Conservation (phyloP, 2,329 filamentous ascomycete species). For the Penicillium sp. region DNA sequence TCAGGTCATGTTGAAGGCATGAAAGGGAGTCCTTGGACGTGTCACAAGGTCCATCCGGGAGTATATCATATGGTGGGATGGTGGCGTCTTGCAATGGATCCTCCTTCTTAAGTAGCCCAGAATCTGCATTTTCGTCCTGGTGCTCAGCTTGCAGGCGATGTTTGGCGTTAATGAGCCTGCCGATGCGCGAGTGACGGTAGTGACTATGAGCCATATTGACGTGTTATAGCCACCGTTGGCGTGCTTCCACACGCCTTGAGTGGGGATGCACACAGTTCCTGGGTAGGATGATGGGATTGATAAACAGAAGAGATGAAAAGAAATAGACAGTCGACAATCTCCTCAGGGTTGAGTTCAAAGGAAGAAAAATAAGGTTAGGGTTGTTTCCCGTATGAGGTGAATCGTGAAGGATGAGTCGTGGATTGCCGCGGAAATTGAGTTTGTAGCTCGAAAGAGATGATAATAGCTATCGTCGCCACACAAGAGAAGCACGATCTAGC, state of each 20-base stretch:
- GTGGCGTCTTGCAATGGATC: conserved; percentile 1
- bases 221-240: background rate
- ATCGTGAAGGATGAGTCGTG: background rate
- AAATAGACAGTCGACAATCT: background rate
- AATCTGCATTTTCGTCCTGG: background rate
- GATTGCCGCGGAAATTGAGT: conserved; percentile 20
- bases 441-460: conserved; percentile 9
- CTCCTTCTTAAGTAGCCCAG: background rate
- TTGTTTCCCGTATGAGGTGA: too few species aligned
- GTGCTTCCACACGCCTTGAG: too few species aligned
- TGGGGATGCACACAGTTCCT: too few species aligned
- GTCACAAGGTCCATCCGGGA: conserved; percentile 11
- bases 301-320: too few species aligned
- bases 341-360: too few species aligned
- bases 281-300: too few species aligned
- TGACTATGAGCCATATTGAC: conserved; percentile 24
- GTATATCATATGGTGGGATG: conserved; percentile 4
- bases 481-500: conserved; percentile 16
- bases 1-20: conserved; percentile 5
- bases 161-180: conserved; percentile 16
- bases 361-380: too few species aligned
- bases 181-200: conserved; percentile 20
- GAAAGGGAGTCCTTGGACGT: conserved; percentile 6
- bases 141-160: conserved; percentile 9
- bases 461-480: background rate